Conservation (phyloP, 148 eudicot species). For the Dysphania ambrosioides region DNA sequence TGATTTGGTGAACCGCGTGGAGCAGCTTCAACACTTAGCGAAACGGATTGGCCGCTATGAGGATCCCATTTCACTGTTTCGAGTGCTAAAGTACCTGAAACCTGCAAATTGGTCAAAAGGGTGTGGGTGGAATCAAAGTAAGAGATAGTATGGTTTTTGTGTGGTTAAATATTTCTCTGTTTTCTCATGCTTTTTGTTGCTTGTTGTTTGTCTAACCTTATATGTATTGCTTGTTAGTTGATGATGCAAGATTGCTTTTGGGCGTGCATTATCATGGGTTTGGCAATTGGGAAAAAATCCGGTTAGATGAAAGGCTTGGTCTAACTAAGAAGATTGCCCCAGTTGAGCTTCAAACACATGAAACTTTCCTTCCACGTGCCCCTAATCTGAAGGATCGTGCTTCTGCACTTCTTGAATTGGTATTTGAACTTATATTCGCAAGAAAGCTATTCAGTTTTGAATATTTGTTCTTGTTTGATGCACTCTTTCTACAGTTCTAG, state of each 20-base stretch:
- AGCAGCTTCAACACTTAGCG: constrained; percentile 85
- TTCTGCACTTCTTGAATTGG: constrained; percentile 94
- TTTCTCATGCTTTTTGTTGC: background rate
- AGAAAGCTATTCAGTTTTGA: background rate
- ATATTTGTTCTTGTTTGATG: background rate
- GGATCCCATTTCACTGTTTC: constrained; percentile 79
- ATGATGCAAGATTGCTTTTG: constrained; percentile 90
- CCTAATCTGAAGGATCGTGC: constrained; percentile 98
- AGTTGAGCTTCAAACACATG: constrained; percentile 96
- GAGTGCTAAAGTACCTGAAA: constrained; percentile 77
- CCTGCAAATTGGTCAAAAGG: constrained; percentile 99
- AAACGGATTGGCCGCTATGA: constrained; percentile 73
- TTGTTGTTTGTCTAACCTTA: constrained; percentile 11
- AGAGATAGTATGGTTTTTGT: constrained; percentile 21
- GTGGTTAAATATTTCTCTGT: background rate
- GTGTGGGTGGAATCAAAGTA: constrained; percentile 99
- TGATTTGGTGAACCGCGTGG: constrained; percentile 78
- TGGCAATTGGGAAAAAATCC: constrained; percentile 97
- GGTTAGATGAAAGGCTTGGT: constrained; percentile 88
- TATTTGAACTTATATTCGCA: constrained; percentile 18
- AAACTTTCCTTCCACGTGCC: constrained; percentile 96
- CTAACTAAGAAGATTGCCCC: constrained; percentile 95
- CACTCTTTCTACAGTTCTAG: background rate
- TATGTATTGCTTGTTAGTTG: constrained; percentile 46
- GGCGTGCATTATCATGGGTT: constrained; percentile 95